Conservation (phyloP, 2,329 filamentous ascomycete species). For the Cladophialophora yegresii region DNA sequence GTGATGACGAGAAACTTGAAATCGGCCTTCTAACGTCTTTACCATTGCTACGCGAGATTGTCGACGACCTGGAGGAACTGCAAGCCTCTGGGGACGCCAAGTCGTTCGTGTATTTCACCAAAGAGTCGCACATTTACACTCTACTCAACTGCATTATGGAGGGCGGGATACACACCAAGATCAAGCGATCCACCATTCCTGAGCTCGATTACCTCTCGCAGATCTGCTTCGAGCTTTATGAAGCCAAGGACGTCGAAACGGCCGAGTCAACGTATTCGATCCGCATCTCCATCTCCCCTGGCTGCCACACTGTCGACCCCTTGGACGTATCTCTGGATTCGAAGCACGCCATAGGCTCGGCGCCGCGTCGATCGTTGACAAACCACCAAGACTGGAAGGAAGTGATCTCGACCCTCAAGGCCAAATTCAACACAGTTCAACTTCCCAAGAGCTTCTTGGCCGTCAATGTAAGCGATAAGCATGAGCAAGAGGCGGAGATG, state of each 20-base stretch:
- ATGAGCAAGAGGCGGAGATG: slow-evolving; percentile 41
- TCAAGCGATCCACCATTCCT: slow-evolving; percentile 89
- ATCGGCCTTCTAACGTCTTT: slow-evolving; percentile 93
- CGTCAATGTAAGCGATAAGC: slow-evolving; percentile 55
- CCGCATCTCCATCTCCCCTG: slow-evolving; percentile 90
- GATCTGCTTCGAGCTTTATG: slow-evolving; percentile 97
- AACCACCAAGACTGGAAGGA: slow-evolving; percentile 93
- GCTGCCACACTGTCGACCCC: slow-evolving; percentile 94
- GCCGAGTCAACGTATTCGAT: slow-evolving; percentile 91
- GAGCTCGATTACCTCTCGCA: slow-evolving; percentile 97
- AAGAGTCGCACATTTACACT: slow-evolving; percentile 98
- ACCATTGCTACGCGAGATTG: slow-evolving; percentile 92
- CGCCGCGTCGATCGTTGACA: slow-evolving; percentile 84
- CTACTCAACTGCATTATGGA: slow-evolving; percentile 97
- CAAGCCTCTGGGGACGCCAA: slow-evolving; percentile 93
- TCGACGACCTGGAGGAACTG: slow-evolving; percentile 93
- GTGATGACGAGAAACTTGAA: slow-evolving; percentile 94
- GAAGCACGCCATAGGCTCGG: slow-evolving; percentile 92
- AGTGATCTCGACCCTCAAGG: slow-evolving; percentile 91
- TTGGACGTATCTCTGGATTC: slow-evolving; percentile 95
- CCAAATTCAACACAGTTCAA: slow-evolving; percentile 86
- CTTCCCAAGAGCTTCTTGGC: slow-evolving; percentile 55
- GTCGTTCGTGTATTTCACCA: slow-evolving; percentile 98
- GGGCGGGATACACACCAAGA: slow-evolving; percentile 95
- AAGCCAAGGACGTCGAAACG: slow-evolving; percentile 78